Base-by-base conservation (phyloP, 257 asterid genomes). In the Misopates orontium region DNA sequence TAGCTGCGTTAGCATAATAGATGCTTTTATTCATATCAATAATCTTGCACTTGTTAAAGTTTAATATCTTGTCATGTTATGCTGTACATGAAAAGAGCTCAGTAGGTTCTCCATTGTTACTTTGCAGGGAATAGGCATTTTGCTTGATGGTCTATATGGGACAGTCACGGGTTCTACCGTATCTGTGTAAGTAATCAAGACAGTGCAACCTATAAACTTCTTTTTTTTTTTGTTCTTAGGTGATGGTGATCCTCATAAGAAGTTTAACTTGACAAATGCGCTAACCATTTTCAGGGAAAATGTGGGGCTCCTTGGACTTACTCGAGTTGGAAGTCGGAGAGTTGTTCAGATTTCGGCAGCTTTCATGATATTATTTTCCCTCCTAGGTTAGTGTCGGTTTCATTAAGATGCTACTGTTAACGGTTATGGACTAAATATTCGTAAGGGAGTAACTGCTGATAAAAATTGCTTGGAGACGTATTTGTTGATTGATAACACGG, bases 301-400 rank as follows among this genome's bases (percentile, higher is more conserved):
- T 58, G 89, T 94, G 63, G 99, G 99, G 42, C 97, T 94, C 65
- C 96, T 94, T 56, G 99, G 99, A 62, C 90, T 94, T 53, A 94
- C 99, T 56, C 91, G 97, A 71, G 99, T 94, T 24, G 99, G 99
- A 74, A 94, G 99, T 66, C 96, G 99, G 16, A 79, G 99, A 80
- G 99, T 94, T 56, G 95, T 94, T 75, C 99, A 93, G 75, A 78
- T 93, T 68, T 90, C 99, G 20, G 88, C 99, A 41, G 99, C 87
- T 65, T 94, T 94, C 85, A 94, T 94, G 99, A 94, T 94, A 62
- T 94, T 94, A 83, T 94, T 94, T 66, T 82, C 99, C 68, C 85
- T 94, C 71, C 78, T 94, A 67, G 99, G 99, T 83, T 58, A 32
- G 84, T 72, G 61, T 62, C 48, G 28, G 24, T 55, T 32, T 51